A percentile compares a stretch with the other conserved stretches of the same genome.
These are phyloP conservation scores for Salvia sclarea DNA, from an alignment of 305 asterid genomes.

Conservation along the genomic window DNA sequence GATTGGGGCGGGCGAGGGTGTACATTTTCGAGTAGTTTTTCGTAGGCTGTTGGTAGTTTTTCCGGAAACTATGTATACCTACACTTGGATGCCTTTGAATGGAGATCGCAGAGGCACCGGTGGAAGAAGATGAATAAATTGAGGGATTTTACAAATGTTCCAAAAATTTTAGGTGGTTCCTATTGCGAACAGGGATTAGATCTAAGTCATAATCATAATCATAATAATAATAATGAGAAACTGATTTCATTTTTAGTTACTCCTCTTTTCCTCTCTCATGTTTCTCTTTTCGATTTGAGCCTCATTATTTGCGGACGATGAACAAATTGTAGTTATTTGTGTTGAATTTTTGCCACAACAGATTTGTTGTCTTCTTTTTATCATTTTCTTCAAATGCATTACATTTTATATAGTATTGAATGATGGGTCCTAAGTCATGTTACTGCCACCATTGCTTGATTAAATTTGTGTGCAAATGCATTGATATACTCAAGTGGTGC, in stretches of 20 bases:
- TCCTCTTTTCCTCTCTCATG: neutral
- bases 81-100: neutral
- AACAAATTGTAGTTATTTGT: no score
- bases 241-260: neutral
- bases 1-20: neutral
- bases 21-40: slow-evolving; percentile 1
- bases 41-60: neutral
- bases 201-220: slow-evolving; percentile 8
- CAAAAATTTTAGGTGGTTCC: neutral
- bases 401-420: no score
- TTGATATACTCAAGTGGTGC: no score
- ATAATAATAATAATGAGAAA: neutral
- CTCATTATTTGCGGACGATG: no score
- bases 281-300: neutral
- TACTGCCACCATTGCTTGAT: no score
- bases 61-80: slow-evolving; percentile 18
- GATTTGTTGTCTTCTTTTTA: no score
- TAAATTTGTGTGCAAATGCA: no score
- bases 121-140: slow-evolving; percentile 1
- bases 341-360: no score
- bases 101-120: slow-evolving; percentile 1
- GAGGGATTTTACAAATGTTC: slow-evolving; percentile 13
- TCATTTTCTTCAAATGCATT: no score
- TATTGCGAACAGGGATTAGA: neutral
- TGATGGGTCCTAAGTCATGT: no score